Conservation (phyloP, 192 early-diverging fungal genomes). For the Coemansia sp. region DNA sequence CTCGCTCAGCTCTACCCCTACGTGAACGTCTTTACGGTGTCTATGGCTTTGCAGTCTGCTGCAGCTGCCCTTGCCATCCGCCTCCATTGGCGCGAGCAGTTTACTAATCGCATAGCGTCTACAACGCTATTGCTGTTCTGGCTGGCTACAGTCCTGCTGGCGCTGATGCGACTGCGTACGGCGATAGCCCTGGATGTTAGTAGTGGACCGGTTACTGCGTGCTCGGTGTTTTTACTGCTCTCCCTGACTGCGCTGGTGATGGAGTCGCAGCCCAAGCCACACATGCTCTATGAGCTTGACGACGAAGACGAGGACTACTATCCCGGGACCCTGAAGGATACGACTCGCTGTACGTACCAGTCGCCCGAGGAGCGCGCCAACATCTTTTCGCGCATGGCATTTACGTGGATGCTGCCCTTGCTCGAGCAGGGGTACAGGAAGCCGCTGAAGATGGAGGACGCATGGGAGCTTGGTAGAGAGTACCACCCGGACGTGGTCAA, state of each 20-base stretch:
- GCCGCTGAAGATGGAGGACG: slow-evolving; percentile 76
- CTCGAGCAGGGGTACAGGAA: slow-evolving; percentile 78
- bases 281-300: slow-evolving; percentile 23
- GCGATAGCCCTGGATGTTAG: slow-evolving; percentile 12
- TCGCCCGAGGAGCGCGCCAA: slow-evolving; percentile 80
- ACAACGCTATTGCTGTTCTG: slow-evolving; percentile 50
- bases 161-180: slow-evolving; percentile 44
- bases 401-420: slow-evolving; percentile 88
- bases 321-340: not conserved
- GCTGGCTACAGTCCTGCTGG: slow-evolving; percentile 31
- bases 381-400: slow-evolving; percentile 80
- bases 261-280: slow-evolving; percentile 40
- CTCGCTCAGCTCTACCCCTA: not conserved
- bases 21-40: slow-evolving; percentile 15
- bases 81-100: slow-evolving; percentile 41
- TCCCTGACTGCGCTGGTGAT: slow-evolving; percentile 28
- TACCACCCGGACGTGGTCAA: slow-evolving; percentile 70
- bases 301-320: slow-evolving; percentile 18
- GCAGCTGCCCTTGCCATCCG: slow-evolving; percentile 28
- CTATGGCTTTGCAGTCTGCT: slow-evolving; percentile 31
- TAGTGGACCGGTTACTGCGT: slow-evolving; percentile 15
- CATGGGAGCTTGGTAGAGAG: slow-evolving; percentile 66
- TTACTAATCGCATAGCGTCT: slow-evolving; percentile 33
- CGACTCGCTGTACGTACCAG: not conserved
- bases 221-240: slow-evolving; percentile 24